Evolutionary conservation across 768 basidiomycete genomes (phyloP).

Genomic region (Phlebiopsis flavidoalba): DNA sequence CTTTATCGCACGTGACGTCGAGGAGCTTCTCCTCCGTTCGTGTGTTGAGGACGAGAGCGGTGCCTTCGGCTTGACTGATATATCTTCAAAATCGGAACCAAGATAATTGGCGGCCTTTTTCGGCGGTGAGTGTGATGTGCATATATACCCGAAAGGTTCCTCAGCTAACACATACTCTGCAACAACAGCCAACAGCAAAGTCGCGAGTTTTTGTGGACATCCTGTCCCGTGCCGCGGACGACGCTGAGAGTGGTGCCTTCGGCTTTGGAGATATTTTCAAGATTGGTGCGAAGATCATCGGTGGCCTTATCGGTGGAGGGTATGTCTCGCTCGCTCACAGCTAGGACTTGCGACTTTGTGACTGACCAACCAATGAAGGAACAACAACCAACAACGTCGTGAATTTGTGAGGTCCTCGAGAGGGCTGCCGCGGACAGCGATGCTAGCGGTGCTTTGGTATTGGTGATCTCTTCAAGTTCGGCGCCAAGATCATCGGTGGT

Average conservation of each 20-base stretch:
- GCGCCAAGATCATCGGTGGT: neutral
- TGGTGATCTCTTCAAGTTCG: neutral
- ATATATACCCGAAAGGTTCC: neutral
- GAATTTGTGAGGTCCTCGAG: neutral
- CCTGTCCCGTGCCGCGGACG: neutral
- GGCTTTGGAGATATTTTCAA: neutral
- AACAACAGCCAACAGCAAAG: conserved; percentile 2
- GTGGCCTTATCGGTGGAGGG: neutral
- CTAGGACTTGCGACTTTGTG: too few relatives aligned
- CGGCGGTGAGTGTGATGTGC: neutral
- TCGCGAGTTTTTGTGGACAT: conserved; percentile 1
- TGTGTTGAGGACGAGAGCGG: neutral
- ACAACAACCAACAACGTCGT: conserved; percentile 3
- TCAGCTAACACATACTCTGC: neutral
- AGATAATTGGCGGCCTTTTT: neutral
- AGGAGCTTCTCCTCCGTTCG: conserved; percentile 5
- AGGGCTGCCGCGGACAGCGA: neutral
- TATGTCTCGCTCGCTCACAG: neutral
- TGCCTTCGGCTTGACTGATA: neutral
- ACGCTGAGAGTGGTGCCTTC: conserved; percentile 1
- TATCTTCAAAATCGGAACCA: neutral
- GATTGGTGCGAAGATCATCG: neutral
- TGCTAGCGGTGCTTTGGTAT: neutral
- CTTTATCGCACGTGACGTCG: neutral
- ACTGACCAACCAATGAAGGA: too few relatives aligned